These are phyloP conservation scores for Yarrowia sp. DNA, from an alignment of 805 yeast species.

Conservation along the genomic window DNA sequence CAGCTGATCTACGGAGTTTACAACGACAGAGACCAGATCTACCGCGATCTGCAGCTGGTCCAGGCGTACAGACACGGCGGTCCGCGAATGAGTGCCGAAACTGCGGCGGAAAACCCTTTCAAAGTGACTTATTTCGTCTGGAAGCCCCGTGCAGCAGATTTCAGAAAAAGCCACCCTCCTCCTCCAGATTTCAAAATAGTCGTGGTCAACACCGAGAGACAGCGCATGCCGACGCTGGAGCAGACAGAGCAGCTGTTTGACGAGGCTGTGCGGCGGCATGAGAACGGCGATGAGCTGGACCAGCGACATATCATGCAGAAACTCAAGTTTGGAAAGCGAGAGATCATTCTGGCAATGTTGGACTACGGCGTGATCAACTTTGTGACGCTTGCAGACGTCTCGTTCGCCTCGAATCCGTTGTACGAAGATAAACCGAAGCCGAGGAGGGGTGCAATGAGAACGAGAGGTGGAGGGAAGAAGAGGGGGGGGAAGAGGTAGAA, in stretches of 20 bases:
- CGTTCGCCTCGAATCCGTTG: constrained; percentile 41
- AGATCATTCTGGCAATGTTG: constrained; percentile 69
- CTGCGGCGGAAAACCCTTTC: constrained; percentile 12
- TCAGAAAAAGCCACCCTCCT: constrained; percentile 70
- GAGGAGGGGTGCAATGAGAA: not conserved
- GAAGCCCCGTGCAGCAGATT: constrained; percentile 71
- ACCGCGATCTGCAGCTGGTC: constrained; percentile 43
- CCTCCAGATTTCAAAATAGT: constrained; percentile 78
- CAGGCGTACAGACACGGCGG: constrained; percentile 43
- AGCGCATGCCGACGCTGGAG: constrained; percentile 49
- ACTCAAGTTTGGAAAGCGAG: constrained; percentile 61
- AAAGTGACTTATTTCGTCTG: constrained; percentile 64
- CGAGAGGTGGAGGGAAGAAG: constrained; percentile 1
- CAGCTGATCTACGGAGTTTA: constrained; percentile 31
- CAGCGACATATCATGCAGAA: constrained; percentile 50
- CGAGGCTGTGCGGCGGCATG: constrained; percentile 27
- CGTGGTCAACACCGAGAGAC: constrained; percentile 56
- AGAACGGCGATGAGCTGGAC: constrained; percentile 41
- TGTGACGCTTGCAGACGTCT: constrained; percentile 51
- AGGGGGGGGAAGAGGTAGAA: constrained; percentile 22
- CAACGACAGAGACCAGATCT: constrained; percentile 40
- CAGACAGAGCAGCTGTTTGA: constrained; percentile 50
- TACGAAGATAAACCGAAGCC: constrained; percentile 30
- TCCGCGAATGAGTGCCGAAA: not conserved
- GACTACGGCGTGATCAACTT: constrained; percentile 80